Percentiles rank a stretch among this genome's conserved stretches.
Conservation (phyloP, 345 rosid genomes). For the Eucalyptus regnans region DNA sequence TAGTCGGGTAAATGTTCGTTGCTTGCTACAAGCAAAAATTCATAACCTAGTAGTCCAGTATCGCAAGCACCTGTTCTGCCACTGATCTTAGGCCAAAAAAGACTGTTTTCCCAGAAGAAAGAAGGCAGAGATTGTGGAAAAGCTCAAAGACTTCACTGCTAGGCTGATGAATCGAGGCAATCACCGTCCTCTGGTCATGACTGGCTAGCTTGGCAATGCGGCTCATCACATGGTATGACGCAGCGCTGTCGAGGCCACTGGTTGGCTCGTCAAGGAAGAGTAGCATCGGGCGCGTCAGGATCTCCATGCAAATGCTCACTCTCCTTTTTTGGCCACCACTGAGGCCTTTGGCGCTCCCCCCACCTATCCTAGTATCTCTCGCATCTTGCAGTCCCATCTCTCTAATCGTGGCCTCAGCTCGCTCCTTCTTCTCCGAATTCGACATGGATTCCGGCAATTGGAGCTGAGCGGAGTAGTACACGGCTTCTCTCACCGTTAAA, state of each 20-base stretch:
- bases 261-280: constrained; percentile 47
- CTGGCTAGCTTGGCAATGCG: constrained; percentile 19
- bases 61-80: constrained; percentile 11
- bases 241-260: constrained; percentile 42
- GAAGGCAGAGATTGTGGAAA: constrained; percentile 29
- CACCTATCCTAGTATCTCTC: constrained; percentile 37
- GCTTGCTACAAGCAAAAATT: neutral
- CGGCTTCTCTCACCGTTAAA: constrained; percentile 13
- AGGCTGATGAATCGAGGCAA: constrained; percentile 44
- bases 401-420: constrained; percentile 32
- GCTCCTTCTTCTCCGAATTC: constrained; percentile 15
- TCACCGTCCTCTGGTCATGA: constrained; percentile 18
- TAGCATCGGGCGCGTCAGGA: constrained; percentile 30
- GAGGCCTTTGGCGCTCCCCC: constrained; percentile 28
- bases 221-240: constrained; percentile 36
- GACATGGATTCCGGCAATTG: constrained; percentile 43
- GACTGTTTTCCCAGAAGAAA: constrained; percentile 30
- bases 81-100: constrained; percentile 29
- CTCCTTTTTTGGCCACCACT: constrained; percentile 50
- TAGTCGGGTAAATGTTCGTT: neutral
- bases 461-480: constrained; percentile 42
- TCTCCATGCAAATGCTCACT: constrained; percentile 49
- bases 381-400: constrained; percentile 44
- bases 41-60: neutral
- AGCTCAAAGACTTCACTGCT: constrained; percentile 33